Evolutionary conservation across 2,329 filamentous ascomycete species (phyloP).

Genomic region (Scortechinia acanthostroma): DNA sequence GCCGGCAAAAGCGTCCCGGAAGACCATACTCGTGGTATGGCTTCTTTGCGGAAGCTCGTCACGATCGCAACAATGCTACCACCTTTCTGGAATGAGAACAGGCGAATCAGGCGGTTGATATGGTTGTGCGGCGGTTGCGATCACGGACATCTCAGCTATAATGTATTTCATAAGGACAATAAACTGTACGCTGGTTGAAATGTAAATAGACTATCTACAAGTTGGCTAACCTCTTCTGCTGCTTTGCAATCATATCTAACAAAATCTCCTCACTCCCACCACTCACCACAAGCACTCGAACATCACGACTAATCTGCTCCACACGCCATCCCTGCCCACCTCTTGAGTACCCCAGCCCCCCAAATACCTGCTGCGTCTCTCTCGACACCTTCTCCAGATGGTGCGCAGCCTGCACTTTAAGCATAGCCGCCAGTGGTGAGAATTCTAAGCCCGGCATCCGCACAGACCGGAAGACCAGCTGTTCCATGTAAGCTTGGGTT

Average conservation of each 20-base stretch:
- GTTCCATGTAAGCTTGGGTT: neutral
- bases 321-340: constrained; percentile 9
- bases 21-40: constrained; percentile 15
- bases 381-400: constrained; percentile 7
- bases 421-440: constrained; percentile 3
- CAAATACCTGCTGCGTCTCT: constrained; percentile 9
- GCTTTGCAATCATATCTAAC: constrained; percentile 6
- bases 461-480: neutral
- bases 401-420: constrained; percentile 9
- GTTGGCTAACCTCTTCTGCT: neutral
- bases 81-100: constrained; percentile 11
- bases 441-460: neutral
- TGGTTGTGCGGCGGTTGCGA: neutral
- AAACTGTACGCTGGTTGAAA: no score
- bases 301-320: constrained; percentile 8
- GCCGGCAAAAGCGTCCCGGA: constrained; percentile 9
- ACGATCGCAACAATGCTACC: constrained; percentile 9
- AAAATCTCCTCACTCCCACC: constrained; percentile 10
- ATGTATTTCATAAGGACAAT: no score
- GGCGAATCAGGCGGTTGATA: neutral
- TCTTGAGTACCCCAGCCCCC: constrained; percentile 7
- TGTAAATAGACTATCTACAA: no score
- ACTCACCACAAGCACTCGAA: constrained; percentile 9
- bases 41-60: constrained; percentile 9
- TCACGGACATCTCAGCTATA: neutral